A percentile compares a stretch with the other conserved stretches of the same genome.
These are phyloP conservation scores for Diversispora eburnea DNA, from an alignment of 192 early-diverging fungal genomes.

Conservation along the genomic window DNA sequence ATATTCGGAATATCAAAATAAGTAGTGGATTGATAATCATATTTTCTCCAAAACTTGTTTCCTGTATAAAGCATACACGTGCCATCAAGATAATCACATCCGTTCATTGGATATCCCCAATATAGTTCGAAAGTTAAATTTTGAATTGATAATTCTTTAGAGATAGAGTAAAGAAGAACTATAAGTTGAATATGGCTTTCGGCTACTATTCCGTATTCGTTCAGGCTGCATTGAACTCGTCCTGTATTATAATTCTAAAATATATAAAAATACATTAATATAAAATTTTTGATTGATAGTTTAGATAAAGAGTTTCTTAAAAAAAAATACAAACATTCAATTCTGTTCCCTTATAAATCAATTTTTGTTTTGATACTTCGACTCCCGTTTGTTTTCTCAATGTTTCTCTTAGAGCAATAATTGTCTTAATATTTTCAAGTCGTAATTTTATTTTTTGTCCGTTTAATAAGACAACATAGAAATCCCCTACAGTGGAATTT, in stretches of 20 bases:
- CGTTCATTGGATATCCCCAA: slow-evolving; percentile 19
- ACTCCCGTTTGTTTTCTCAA: slow-evolving; percentile 7
- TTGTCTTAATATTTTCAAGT: background rate
- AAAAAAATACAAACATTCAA: slow-evolving; percentile 19
- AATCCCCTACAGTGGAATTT: background rate
- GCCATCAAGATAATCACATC: slow-evolving; percentile 28
- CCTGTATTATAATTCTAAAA: background rate
- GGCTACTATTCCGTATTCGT: slow-evolving; percentile 17
- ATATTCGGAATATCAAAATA: slow-evolving; percentile 14
- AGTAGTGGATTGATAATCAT: slow-evolving; percentile 22
- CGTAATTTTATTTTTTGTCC: slow-evolving; percentile 21
- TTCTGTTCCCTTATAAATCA: slow-evolving; percentile 20
- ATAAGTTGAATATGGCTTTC: slow-evolving; percentile 30
- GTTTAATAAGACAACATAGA: slow-evolving; percentile 31
- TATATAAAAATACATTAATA: background rate
- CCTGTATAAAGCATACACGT: slow-evolving; percentile 27
- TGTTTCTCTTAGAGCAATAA: slow-evolving; percentile 8
- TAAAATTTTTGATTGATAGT: background rate
- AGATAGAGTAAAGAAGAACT: slow-evolving; percentile 26
- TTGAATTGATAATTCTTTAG: background rate
- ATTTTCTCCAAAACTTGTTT: background rate
- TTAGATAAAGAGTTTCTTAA: background rate
- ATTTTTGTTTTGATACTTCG: slow-evolving; percentile 28
- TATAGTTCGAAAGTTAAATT: slow-evolving; percentile 21
- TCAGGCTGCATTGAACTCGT: background rate